phyloP scores from a whole-genome alignment of 306 rosid species.

The Pterocarpus macrocarpus region DNA sequence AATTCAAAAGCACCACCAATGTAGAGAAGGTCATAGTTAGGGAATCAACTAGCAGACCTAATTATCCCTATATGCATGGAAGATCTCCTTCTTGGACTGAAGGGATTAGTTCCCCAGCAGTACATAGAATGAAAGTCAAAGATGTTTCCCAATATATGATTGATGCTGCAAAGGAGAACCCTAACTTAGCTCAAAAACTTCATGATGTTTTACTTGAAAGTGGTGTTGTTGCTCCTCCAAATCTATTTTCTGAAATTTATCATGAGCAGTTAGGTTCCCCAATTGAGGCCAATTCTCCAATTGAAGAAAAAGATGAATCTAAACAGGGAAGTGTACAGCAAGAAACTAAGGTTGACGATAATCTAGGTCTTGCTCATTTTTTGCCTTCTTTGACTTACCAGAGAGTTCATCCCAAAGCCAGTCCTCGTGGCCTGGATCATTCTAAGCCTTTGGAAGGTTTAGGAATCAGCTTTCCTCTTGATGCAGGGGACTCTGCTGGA shows the following conservation, averaged over 20 bases:
- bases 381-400: conserved; percentile 81
- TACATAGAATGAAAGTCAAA: conserved; percentile 84
- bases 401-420: conserved; percentile 63
- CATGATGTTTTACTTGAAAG: conserved; percentile 93
- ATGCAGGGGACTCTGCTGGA: conserved; percentile 60
- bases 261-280: conserved; percentile 62
- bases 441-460: conserved; percentile 68
- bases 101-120: conserved; percentile 96
- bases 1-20: conserved; percentile 48
- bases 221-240: conserved; percentile 95
- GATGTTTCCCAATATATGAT: conserved; percentile 98
- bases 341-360: conserved; percentile 54
- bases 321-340: conserved; percentile 51
- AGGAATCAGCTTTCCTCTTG: conserved; percentile 62
- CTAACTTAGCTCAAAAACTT: conserved; percentile 94
- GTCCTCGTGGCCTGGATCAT: conserved; percentile 60
- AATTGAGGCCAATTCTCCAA: conserved; percentile 54
- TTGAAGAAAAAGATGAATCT: conserved; percentile 60
- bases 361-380: conserved; percentile 53
- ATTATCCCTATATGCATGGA: conserved; percentile 68
- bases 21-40: conserved; percentile 56
- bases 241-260: conserved; percentile 86
- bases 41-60: conserved; percentile 67
- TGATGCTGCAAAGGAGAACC: conserved; percentile 96
- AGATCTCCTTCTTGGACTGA: conserved; percentile 99